Conservation (phyloP, 2,329 filamentous ascomycete species). For the Fusarium protoensiforme region DNA sequence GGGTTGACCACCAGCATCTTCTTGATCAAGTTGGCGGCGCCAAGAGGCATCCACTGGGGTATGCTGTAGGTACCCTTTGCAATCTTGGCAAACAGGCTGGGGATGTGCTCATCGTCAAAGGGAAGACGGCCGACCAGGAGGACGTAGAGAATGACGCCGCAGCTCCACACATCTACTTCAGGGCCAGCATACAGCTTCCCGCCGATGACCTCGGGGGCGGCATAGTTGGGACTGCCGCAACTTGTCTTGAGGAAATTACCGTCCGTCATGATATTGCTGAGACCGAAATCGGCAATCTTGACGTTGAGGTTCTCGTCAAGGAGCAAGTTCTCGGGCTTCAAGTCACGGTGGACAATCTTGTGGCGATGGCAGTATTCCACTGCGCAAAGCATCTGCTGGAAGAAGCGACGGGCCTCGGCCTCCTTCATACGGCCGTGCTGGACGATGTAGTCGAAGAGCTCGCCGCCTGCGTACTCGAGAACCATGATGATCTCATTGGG, state of each 20-base stretch:
- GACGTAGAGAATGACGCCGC: slow-evolving; percentile 90
- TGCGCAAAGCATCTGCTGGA: slow-evolving; percentile 98
- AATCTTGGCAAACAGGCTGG: slow-evolving; percentile 97
- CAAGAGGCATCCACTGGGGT: slow-evolving; percentile 88
- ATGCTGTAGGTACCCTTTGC: slow-evolving; percentile 93
- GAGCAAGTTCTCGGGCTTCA: slow-evolving; percentile 96
- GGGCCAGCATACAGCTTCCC: slow-evolving; percentile 97
- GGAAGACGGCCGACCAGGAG: slow-evolving; percentile 85
- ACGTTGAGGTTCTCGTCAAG: slow-evolving; percentile 96
- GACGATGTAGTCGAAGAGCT: slow-evolving; percentile 98
- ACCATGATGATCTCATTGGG: slow-evolving; percentile 98
- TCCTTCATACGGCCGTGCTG: slow-evolving; percentile 93
- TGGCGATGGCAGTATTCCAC: slow-evolving; percentile 99
- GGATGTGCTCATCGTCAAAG: slow-evolving; percentile 99
- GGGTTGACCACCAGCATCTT: slow-evolving; percentile 96
- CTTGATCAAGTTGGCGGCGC: slow-evolving; percentile 84
- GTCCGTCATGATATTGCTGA: slow-evolving; percentile 99
- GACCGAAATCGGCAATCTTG: slow-evolving; percentile 98
- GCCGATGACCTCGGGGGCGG: slow-evolving; percentile 96
- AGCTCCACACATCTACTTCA: slow-evolving; percentile 98
- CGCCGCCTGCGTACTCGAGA: slow-evolving; percentile 94
- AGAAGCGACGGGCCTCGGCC: slow-evolving; percentile 93
- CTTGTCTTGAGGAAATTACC: slow-evolving; percentile 99
- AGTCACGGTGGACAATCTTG: slow-evolving; percentile 97
- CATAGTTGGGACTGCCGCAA: slow-evolving; percentile 98